Conservation (phyloP, 768 basidiomycete species). For the Tricholoma sp. region DNA sequence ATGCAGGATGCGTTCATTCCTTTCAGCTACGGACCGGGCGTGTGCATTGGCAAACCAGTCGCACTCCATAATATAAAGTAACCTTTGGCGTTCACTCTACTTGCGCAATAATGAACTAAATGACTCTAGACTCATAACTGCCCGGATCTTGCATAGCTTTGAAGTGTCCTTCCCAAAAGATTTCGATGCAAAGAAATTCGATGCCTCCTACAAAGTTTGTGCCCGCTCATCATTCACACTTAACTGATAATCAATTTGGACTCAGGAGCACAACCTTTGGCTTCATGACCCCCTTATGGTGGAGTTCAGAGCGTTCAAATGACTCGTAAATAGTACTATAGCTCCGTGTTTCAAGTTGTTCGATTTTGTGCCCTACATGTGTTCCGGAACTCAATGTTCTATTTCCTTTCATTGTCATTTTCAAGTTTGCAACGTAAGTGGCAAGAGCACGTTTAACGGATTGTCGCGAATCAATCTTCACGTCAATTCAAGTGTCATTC, state of each 20-base stretch:
- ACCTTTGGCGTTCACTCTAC: background rate
- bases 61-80: slow-evolving; percentile 24
- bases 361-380: background rate
- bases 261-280: slow-evolving; percentile 20
- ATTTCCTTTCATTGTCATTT: no score
- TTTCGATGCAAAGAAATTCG: slow-evolving; percentile 16
- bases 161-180: slow-evolving; percentile 9
- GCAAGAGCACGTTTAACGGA: no score
- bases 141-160: slow-evolving; percentile 10
- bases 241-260: background rate
- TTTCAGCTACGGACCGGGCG: slow-evolving; percentile 15
- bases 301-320: slow-evolving; percentile 7
- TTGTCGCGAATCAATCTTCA: no score
- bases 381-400: background rate
- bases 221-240: background rate
- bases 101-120: background rate
- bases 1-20: slow-evolving; percentile 16
- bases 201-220: slow-evolving; percentile 17
- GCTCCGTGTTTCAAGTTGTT: background rate
- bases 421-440: no score
- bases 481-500: no score
- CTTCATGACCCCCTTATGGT: slow-evolving; percentile 15
- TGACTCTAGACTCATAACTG: slow-evolving; percentile 10
- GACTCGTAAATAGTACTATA: background rate
- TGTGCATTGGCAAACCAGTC: slow-evolving; percentile 21